Conservation (phyloP, 164 flowering plant species). For the Liquidambar formosana region DNA sequence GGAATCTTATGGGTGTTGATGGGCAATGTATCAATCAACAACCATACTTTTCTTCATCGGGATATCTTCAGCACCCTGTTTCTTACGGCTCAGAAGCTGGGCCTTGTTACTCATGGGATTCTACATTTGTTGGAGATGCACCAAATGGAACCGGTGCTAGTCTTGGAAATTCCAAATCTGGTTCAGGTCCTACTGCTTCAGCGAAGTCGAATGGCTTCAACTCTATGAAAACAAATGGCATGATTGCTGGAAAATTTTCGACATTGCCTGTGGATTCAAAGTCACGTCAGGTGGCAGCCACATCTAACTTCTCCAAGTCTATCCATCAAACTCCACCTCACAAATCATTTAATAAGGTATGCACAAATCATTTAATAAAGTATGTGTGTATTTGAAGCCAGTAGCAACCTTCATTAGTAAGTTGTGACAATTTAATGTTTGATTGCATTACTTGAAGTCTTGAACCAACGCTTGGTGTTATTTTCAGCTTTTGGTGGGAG, state of each 20-base stretch:
- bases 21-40: constrained; percentile 38
- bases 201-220: constrained; percentile 29
- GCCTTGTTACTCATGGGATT: constrained; percentile 33
- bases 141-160: constrained; percentile 19
- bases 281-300: constrained; percentile 7
- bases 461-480: too few species aligned
- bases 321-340: constrained; percentile 19
- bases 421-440: background rate
- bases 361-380: constrained; percentile 39
- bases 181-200: constrained; percentile 22
- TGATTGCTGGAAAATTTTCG: constrained; percentile 18
- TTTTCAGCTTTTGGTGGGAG: too few species aligned
- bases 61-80: constrained; percentile 30
- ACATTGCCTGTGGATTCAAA: constrained; percentile 17
- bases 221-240: constrained; percentile 25
- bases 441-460: too few species aligned
- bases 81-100: constrained; percentile 37
- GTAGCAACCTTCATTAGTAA: background rate
- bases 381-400: constrained; percentile 14
- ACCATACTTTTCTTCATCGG: constrained; percentile 33
- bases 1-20: constrained; percentile 36
- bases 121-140: constrained; percentile 25
- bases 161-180: constrained; percentile 23
- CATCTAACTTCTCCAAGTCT: constrained; percentile 29
- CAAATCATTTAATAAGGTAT: constrained; percentile 45